These are phyloP conservation scores for Dactylonectria estremocensis DNA, from an alignment of 2,329 filamentous ascomycete species.

Conservation along the genomic window DNA sequence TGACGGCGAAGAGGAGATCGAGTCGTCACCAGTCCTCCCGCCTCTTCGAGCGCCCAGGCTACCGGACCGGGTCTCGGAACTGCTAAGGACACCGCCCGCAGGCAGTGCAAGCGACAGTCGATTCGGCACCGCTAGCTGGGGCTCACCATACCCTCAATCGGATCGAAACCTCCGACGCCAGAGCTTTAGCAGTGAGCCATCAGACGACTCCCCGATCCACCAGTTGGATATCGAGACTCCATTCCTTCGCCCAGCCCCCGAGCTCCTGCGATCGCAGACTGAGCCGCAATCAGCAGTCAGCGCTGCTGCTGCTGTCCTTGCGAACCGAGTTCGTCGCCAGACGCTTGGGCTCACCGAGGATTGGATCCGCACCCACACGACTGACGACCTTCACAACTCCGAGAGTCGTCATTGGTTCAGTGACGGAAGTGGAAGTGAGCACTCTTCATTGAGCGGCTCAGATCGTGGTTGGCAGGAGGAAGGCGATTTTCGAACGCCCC, in stretches of 20 bases:
- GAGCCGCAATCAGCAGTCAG: slow-evolving; percentile 56
- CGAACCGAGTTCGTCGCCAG: slow-evolving; percentile 73
- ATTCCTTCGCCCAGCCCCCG: slow-evolving; percentile 71
- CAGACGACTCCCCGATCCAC: slow-evolving; percentile 73
- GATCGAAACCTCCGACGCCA: slow-evolving; percentile 66
- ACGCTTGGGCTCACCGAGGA: slow-evolving; percentile 81
- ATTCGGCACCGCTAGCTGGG: slow-evolving; percentile 87
- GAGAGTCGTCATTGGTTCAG: slow-evolving; percentile 88
- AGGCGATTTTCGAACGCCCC: slow-evolving; percentile 64
- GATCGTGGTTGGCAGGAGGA: slow-evolving; percentile 68
- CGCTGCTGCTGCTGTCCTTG: slow-evolving; percentile 74
- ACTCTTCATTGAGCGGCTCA: slow-evolving; percentile 81
- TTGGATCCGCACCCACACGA: slow-evolving; percentile 89
- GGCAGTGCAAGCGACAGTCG: slow-evolving; percentile 54
- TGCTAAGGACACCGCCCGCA: slow-evolving; percentile 69
- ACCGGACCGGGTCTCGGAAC: slow-evolving; percentile 68
- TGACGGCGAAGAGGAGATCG: slow-evolving; percentile 68
- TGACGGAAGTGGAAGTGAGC: slow-evolving; percentile 79
- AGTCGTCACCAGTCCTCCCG: slow-evolving; percentile 71
- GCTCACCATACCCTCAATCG: slow-evolving; percentile 86
- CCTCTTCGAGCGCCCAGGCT: slow-evolving; percentile 72
- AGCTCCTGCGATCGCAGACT: slow-evolving; percentile 52
- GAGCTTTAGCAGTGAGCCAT: slow-evolving; percentile 72
- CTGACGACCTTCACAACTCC: slow-evolving; percentile 73
- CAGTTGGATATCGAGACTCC: slow-evolving; percentile 74